phyloP scores from a whole-genome alignment of 371 early-diverging fungal genomes.

The Sporodiniella umbellata region DNA sequence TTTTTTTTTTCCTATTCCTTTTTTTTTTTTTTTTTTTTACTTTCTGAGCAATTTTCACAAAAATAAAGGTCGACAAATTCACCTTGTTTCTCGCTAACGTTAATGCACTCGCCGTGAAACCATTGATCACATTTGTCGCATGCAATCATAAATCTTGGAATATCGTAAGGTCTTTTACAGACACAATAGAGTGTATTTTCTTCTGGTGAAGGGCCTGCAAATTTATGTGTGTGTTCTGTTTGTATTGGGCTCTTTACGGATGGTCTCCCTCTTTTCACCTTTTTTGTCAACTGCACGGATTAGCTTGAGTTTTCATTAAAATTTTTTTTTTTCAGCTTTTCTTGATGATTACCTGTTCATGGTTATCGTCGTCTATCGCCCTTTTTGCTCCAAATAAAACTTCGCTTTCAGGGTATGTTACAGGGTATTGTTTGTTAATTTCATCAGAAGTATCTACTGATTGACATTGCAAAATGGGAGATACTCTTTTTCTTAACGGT shows the following conservation, averaged over 20 bases:
- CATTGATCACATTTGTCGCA: slow-evolving; percentile 58
- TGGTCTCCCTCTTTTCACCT: slow-evolving; percentile 26
- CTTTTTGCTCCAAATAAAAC: slow-evolving; percentile 1
- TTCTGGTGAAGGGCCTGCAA: slow-evolving; percentile 7
- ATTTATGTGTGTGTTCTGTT: slow-evolving; percentile 1
- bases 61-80: slow-evolving; percentile 51
- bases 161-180: slow-evolving; percentile 48
- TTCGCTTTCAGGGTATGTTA: slow-evolving; percentile 11
- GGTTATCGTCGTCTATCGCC: too few relatives aligned
- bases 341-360: slow-evolving; percentile 3
- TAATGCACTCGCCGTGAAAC: slow-evolving; percentile 61
- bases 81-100: slow-evolving; percentile 48
- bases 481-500: slow-evolving; percentile 30
- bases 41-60: slow-evolving; percentile 47
- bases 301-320: neutral
- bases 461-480: slow-evolving; percentile 30
- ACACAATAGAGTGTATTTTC: slow-evolving; percentile 39
- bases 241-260: slow-evolving; percentile 1
- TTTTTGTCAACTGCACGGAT: slow-evolving; percentile 7
- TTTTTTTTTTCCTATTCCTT: neutral
- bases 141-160: slow-evolving; percentile 53
- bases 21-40: slow-evolving; percentile 4
- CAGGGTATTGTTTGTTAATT: slow-evolving; percentile 11
- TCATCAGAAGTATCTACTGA: slow-evolving; percentile 35
- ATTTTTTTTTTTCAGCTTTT: slow-evolving; percentile 5